Evolutionary conservation across 495 filamentous ascomycete genomes (phyloP), one percentile per base, ranked within the genome.

Genomic region (Ramalina intermedia): DNA sequence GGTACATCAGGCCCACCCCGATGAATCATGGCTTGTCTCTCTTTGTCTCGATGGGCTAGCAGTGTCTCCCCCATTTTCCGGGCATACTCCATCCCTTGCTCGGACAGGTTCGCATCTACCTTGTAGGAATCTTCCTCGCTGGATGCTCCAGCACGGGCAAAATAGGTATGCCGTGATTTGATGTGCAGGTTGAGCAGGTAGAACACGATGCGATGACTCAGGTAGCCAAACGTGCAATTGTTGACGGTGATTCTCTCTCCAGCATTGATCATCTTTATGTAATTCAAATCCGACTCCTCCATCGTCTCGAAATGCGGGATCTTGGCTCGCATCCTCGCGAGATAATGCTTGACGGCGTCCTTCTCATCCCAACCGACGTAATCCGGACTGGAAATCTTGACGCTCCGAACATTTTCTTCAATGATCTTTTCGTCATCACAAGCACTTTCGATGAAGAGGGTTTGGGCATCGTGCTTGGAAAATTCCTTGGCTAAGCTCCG

Each of bases 181-280:
- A 95, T 94, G 63, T 96, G 93, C 17, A 96, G 76, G 61, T 99
- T 99, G 52, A 95, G 82, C 37, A 99, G 74, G 62, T 96, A 99
- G 65, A 96, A 96, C 37, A 99, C 89, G 48, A 99, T 96, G 38
- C 91, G 76, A 60, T 96, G 85, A 16, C 87, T 90, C 29, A 99
- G 75, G 61, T 96, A 99, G 26, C 87, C 87, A 63, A 96, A 96
- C 57, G 79, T 84, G 59, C 88, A 84, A 55, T 96, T 95, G 69
- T 96, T 99, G 56, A 95, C 85, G 49, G 85, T 80, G 48, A 96
- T 76, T 41, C 81, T 70, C 62, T 93, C 80, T n/a, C 93, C 93
- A 7, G 93, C 93, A 58, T 99, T 96, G 55, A 94, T 93, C 88
- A 99, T 94, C 77, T 96, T 96, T 71, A 96, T 87, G 61, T 87